Base-by-base conservation (phyloP, 2,329 filamentous ascomycete species). In the Huntiella savannae region DNA sequence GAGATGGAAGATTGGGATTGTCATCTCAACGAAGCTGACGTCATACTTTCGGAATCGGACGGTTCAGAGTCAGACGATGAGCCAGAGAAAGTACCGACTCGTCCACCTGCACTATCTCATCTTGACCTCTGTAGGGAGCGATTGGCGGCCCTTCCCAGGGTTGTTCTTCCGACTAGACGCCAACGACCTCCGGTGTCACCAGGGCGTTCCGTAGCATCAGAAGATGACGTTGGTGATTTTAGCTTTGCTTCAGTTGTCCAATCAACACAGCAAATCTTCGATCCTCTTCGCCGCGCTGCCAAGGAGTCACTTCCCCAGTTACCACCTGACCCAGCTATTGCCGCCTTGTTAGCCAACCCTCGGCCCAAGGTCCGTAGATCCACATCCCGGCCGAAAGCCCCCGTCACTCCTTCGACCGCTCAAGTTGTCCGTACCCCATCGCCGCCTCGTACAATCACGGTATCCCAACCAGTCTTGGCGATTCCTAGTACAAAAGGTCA, bases 381-480 rank as follows among this genome's bases (percentile, higher is more conserved):
- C 5, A 7, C 8, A 28, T 28, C 22, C 8, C 22, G 22, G 8
- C 22, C 22, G 22, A 28, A 28, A 28, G 22, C 6, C 22, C 22
- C 22, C 22, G 22, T 28, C 22, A 28, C 22, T 3, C 22, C 33
- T 35, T 19, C n/a, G 1, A 17, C 37, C 15, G 17, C 35, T 4
- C 40, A 15, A 40, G 16, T 5, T 15, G 32, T 34, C 15, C 22
- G 32, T 13, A 16, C 16, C n/a, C n/a, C 19, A n/a, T 33, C 41
- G 7, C 19, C 32, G 6, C 7, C 33, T 39, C 19, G 13, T 11
- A 13, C 34, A 3, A 35, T 28, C 19, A 19, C 22, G 10, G 13
- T 49, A n/a, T 45, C 47, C 7, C 47, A 42, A n/a, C 35, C 17
- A 39, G 7, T 33, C 13, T 13, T 43, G 44, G 22, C 40, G n/a